phyloP scores from a whole-genome alignment of 2,329 filamentous ascomycete species.

The Colletotrichum gigasporum region DNA sequence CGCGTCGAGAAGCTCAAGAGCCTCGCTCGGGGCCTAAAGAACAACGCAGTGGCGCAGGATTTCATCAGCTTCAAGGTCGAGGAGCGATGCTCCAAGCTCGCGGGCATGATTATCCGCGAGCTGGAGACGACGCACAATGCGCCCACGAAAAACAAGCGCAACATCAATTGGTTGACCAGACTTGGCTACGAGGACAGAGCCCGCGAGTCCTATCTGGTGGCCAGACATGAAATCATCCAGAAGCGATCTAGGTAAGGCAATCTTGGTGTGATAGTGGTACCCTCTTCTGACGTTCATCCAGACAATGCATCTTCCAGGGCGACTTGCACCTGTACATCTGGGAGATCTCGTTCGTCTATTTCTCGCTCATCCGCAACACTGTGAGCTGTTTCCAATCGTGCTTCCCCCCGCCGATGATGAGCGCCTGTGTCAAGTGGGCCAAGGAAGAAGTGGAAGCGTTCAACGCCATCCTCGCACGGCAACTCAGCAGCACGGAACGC shows the following conservation, averaged over 20 bases:
- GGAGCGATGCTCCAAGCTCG: conserved; percentile 81
- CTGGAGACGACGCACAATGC: conserved; percentile 82
- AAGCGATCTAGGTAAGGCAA: conserved; percentile 80
- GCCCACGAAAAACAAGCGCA: conserved; percentile 78
- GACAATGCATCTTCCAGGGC: conserved; percentile 94
- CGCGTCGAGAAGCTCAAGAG: conserved; percentile 86
- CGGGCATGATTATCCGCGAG: conserved; percentile 78
- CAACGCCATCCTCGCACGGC: conserved; percentile 82
- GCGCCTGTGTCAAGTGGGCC: conserved; percentile 97
- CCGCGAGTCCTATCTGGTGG: conserved; percentile 84
- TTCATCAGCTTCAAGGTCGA: conserved; percentile 93
- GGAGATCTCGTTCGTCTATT: conserved; percentile 95
- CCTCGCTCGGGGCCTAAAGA: conserved; percentile 82
- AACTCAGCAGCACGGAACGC: conserved; percentile 85
- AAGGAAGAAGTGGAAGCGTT: conserved; percentile 94
- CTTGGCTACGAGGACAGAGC: conserved; percentile 92
- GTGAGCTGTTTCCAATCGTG: conserved; percentile 87
- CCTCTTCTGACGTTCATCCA: conserved; percentile 43
- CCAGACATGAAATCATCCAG: conserved; percentile 80
- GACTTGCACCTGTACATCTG: conserved; percentile 94
- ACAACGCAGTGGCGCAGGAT: conserved; percentile 87
- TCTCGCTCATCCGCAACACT: conserved; percentile 93
- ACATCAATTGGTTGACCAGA: conserved; percentile 84
- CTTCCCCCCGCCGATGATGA: conserved; percentile 88
- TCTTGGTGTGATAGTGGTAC: neutral